Evolutionary conservation across 441 rosid species (phyloP), one percentile per base, ranked within the genome.

Genomic region (Dalechampia spathulata): DNA sequence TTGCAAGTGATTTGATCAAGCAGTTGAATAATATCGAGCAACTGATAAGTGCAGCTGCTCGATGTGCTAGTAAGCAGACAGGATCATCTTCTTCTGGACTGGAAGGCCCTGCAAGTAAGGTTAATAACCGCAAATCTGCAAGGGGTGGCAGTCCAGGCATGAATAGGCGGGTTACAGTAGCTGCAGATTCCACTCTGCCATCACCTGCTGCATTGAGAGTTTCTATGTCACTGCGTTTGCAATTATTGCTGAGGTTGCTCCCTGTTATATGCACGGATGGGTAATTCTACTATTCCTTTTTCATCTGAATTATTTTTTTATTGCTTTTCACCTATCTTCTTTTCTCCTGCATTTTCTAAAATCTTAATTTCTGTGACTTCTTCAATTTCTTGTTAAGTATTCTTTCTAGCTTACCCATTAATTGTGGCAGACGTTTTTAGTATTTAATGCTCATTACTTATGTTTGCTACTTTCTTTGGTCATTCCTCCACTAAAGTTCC

Each of bases 1-100:
- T 95, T 73, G 97, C 92, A 19, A 85, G 67, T 75, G 98, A 95
- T 72, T 76, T 95, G 80, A 88, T 91, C 64, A 88, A 87, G 83
- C 99, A 95, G 76, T 72, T 95, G 71, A 82, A 71, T 71, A 76
- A 71, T 49, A 86, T 95, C 58, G 99, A 95, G 78, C 99, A 83
- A 63, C 93, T 86, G 61, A 75, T 90, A 71, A 86, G 66, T 70
- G 75, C 82, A 12, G 73, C 78, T 70, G 78, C 90, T 65, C 87
- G 80, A 66, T 83, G 87, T n/a, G n/a, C n/a, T n/a, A n/a, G n/a
- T 68, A 95, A 86, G 72, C 90, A 78, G 63, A 61, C 80, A 41
- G 96, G 87, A 64, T 57, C 87, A 44, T 55, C 77, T 71, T 57
- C 95, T 58, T 68, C 91, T 61, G 96, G 85, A 63, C 57, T 78